Percentiles rank a stretch among this genome's conserved stretches.
Evolutionary conservation across 257 asterid species (phyloP).

Genomic region (Coffea canephora): DNA sequence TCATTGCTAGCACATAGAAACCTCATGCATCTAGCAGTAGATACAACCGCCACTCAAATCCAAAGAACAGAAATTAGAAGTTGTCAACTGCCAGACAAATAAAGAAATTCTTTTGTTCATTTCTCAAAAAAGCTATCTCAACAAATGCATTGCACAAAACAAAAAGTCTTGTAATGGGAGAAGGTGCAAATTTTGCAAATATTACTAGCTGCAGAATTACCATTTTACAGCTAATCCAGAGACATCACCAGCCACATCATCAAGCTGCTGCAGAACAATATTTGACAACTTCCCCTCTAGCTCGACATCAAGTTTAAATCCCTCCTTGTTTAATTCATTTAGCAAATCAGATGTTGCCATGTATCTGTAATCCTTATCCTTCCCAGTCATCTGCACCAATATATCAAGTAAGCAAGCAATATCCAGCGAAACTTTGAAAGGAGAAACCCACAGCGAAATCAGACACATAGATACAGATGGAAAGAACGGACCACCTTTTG

Average conservation of each 20-base stretch:
- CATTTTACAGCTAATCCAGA: slow-evolving; percentile 99
- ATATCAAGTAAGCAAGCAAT: slow-evolving; percentile 7
- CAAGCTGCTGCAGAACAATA: slow-evolving; percentile 90
- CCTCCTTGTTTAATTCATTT: slow-evolving; percentile 84
- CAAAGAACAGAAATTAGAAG: neutral
- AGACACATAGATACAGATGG: neutral
- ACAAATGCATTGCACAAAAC: neutral
- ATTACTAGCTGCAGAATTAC: slow-evolving; percentile 30
- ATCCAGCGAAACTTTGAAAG: neutral
- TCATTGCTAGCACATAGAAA: neutral
- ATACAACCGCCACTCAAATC: neutral
- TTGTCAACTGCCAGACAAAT: neutral
- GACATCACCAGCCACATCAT: slow-evolving; percentile 97
- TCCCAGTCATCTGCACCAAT: slow-evolving; percentile 86
- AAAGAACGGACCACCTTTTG: neutral
- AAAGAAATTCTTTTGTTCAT: neutral
- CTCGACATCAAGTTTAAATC: slow-evolving; percentile 76
- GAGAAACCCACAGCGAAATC: neutral
- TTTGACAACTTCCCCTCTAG: slow-evolving; percentile 78
- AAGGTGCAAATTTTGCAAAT: neutral
- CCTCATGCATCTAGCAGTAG: neutral
- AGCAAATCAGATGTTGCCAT: slow-evolving; percentile 99
- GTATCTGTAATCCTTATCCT: slow-evolving; percentile 96
- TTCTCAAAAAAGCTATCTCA: neutral
- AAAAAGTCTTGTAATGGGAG: neutral